Conservation (phyloP, 1,284 basidiomycete genomes). For the Malassezia psittaci region DNA sequence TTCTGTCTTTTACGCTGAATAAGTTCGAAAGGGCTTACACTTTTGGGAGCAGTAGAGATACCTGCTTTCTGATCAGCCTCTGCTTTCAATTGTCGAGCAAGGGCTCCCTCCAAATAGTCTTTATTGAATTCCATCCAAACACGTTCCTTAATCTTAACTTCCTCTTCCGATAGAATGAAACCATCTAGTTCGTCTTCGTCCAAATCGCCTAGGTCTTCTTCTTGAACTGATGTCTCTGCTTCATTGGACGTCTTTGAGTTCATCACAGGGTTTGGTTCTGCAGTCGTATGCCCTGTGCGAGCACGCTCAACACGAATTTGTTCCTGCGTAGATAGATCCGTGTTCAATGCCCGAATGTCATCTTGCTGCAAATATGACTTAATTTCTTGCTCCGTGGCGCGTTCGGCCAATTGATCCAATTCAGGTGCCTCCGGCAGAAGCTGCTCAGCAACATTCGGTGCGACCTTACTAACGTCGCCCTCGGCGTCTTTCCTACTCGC, state of each 20-base stretch:
- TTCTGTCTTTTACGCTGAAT: constrained; percentile 34
- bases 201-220: constrained; percentile 47
- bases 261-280: neutral
- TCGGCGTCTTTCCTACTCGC: constrained; percentile 51
- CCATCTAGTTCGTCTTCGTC: constrained; percentile 87
- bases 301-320: constrained; percentile 28
- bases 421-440: constrained; percentile 13
- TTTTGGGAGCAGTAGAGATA: constrained; percentile 25
- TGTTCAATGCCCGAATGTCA: constrained; percentile 28
- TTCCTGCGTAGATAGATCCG: constrained; percentile 29
- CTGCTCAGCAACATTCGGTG: neutral
- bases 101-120: constrained; percentile 71
- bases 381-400: constrained; percentile 37
- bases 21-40: constrained; percentile 8
- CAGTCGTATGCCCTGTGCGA: constrained; percentile 17
- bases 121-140: constrained; percentile 94
- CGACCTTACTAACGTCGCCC: neutral
- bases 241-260: neutral
- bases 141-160: constrained; percentile 78
- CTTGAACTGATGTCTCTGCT: neutral
- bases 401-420: constrained; percentile 31
- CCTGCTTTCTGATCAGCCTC: constrained; percentile 44
- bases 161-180: constrained; percentile 69
- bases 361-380: constrained; percentile 29
- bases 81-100: constrained; percentile 42